Conservation (phyloP, 768 basidiomycete genomes). For the Tricholomella constricta region DNA sequence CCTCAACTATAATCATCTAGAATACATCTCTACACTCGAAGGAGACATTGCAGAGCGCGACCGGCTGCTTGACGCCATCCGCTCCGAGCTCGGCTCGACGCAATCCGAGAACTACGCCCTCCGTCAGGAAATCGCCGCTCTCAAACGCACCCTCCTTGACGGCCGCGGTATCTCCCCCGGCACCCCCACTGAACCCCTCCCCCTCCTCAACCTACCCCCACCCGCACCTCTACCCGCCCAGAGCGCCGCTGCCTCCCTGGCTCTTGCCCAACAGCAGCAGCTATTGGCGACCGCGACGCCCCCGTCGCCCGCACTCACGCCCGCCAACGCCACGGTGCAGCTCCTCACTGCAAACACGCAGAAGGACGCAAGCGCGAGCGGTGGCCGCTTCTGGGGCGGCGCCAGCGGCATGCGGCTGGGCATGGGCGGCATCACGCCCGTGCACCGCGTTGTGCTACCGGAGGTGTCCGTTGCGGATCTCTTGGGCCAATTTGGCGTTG, state of each 20-base stretch:
- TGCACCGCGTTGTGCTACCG: conserved; percentile 82
- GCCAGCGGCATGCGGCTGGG: conserved; percentile 32
- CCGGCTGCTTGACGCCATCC: conserved; percentile 83
- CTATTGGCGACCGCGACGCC: conserved; percentile 20
- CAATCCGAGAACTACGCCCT: conserved; percentile 84
- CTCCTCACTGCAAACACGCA: conserved; percentile 68
- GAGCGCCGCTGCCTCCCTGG: conserved; percentile 39
- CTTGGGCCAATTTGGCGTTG: conserved; percentile 14
- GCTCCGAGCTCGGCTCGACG: conserved; percentile 77
- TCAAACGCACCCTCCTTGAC: conserved; percentile 76
- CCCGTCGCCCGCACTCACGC: conserved; percentile 15
- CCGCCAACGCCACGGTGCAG: conserved; percentile 5
- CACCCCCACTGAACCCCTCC: conserved; percentile 22
- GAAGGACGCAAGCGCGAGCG: conserved; percentile 64
- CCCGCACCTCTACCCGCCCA: conserved; percentile 48
- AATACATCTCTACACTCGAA: conserved; percentile 94
- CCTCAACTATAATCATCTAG: too few species aligned
- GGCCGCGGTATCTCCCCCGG: conserved; percentile 48
- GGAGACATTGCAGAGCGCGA: conserved; percentile 93
- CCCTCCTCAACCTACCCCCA: conserved; percentile 47
- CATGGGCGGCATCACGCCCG: conserved; percentile 76
- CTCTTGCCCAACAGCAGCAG: conserved; percentile 15
- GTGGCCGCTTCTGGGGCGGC: conserved; percentile 79
- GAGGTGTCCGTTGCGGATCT: conserved; percentile 42
- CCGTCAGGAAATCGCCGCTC: conserved; percentile 69